phyloP scores from a whole-genome alignment of 2,329 filamentous ascomycete genomes.

The Apiospora sp. region DNA sequence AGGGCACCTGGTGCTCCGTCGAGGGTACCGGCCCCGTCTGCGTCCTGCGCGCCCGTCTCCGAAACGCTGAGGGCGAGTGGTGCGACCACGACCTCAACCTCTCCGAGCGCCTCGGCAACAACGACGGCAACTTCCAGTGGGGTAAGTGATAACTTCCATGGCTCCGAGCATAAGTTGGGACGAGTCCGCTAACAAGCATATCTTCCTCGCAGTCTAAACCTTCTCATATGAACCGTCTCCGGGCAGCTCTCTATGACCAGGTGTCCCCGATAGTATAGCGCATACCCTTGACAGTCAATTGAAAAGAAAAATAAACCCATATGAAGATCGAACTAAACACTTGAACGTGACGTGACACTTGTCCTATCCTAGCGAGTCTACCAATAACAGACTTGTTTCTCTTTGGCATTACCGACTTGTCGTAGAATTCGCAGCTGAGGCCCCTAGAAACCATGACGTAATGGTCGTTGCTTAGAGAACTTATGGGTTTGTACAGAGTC shows the following conservation, averaged over 20 bases:
- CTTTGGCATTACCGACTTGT: neutral
- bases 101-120: slow-evolving; percentile 61
- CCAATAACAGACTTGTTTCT: neutral
- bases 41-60: slow-evolving; percentile 60
- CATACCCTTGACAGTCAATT: slow-evolving; percentile 17
- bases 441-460: neutral
- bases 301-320: slow-evolving; percentile 13
- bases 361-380: neutral
- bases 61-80: slow-evolving; percentile 50
- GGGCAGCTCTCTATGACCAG: slow-evolving; percentile 19
- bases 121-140: slow-evolving; percentile 52
- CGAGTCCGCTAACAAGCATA: neutral
- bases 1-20: slow-evolving; percentile 54
- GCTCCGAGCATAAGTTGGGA: neutral
- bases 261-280: neutral
- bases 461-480: neutral
- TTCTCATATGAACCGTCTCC: neutral
- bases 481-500: neutral
- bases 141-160: slow-evolving; percentile 15
- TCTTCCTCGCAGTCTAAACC: neutral
- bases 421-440: neutral
- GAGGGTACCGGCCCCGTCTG: slow-evolving; percentile 60
- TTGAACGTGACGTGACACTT: neutral
- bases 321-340: neutral
- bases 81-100: slow-evolving; percentile 60